These are phyloP conservation scores for Scedosporium aurantiacum DNA, from an alignment of 2,329 filamentous ascomycete genomes.

Conservation along the genomic window DNA sequence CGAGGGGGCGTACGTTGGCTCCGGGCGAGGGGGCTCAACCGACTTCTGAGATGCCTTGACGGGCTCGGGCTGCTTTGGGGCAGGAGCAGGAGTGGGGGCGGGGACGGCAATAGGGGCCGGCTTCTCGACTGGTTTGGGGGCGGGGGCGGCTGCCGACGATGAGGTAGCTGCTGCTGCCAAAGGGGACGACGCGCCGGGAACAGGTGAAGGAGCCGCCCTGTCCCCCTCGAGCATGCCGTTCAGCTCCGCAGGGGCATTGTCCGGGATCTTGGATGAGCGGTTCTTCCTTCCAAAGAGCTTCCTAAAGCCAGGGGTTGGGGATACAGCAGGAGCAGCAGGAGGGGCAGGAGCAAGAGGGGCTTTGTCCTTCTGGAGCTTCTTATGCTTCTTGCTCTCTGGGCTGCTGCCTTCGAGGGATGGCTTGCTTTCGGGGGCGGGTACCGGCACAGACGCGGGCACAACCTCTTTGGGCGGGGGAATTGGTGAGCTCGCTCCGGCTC, in stretches of 20 bases:
- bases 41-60: not conserved
- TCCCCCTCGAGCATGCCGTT: conserved; percentile 38
- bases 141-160: conserved; percentile 14
- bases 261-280: conserved; percentile 43
- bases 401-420: conserved; percentile 16
- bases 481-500: conserved; percentile 22
- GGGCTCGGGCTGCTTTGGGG: conserved; percentile 10
- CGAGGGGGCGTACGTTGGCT: conserved; percentile 32
- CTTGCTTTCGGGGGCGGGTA: not conserved
- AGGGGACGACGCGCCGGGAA: conserved; percentile 17
- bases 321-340: conserved; percentile 10
- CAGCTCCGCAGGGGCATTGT: conserved; percentile 39
- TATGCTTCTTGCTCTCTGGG: conserved; percentile 34
- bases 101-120: conserved; percentile 2
- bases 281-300: conserved; percentile 59
- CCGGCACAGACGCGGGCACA: conserved; percentile 14
- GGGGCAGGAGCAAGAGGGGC: conserved; percentile 11
- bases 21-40: conserved; percentile 12
- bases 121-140: conserved; percentile 12
- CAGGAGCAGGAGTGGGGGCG: conserved; percentile 13
- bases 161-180: conserved; percentile 13
- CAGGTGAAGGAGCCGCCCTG: conserved; percentile 13
- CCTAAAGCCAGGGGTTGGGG: conserved; percentile 38
- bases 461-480: conserved; percentile 26
- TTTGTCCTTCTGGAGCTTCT: conserved; percentile 46